These are phyloP conservation scores for Aureoboletus auriporus DNA, from an alignment of 768 basidiomycete genomes.

Conservation along the genomic window DNA sequence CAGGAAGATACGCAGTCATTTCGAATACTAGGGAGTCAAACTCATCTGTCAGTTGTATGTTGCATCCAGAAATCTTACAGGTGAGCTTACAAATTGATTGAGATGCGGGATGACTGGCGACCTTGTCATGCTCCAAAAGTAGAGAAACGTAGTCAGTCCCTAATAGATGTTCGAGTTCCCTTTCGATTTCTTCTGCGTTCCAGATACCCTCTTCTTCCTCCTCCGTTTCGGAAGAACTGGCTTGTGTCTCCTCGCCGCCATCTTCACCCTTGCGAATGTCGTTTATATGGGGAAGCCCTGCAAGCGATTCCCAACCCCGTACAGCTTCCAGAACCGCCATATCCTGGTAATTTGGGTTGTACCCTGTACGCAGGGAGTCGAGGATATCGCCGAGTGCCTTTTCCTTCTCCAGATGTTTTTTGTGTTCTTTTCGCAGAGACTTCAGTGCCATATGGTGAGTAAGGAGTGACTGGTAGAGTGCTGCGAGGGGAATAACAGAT, in stretches of 20 bases:
- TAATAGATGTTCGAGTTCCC: slow-evolving; percentile 53
- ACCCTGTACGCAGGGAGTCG: slow-evolving; percentile 71
- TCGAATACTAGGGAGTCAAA: slow-evolving; percentile 61
- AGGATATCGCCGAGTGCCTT: slow-evolving; percentile 80
- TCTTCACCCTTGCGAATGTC: slow-evolving; percentile 53
- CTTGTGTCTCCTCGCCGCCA: slow-evolving; percentile 30
- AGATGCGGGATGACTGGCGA: slow-evolving; percentile 46
- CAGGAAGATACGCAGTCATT: slow-evolving; percentile 80
- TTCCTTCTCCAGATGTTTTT: slow-evolving; percentile 71
- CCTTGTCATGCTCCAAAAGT: slow-evolving; percentile 73
- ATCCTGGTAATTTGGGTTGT: slow-evolving; percentile 99
- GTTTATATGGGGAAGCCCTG: slow-evolving; percentile 67
- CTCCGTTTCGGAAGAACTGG: slow-evolving; percentile 14
- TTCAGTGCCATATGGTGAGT: slow-evolving; percentile 72
- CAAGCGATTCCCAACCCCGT: slow-evolving; percentile 83
- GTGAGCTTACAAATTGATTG: slow-evolving; percentile 52
- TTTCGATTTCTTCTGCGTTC: slow-evolving; percentile 55
- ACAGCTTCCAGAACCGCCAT: slow-evolving; percentile 98
- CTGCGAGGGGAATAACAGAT: slow-evolving; percentile 37
- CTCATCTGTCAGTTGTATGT: background rate
- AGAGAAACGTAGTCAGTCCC: slow-evolving; percentile 69
- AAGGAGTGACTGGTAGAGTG: slow-evolving; percentile 72
- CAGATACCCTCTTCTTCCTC: slow-evolving; percentile 59
- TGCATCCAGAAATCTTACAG: background rate
- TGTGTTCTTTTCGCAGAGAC: slow-evolving; percentile 69